phyloP scores from a whole-genome alignment of 2,329 filamentous ascomycete genomes.

The Penicillium sp. region DNA sequence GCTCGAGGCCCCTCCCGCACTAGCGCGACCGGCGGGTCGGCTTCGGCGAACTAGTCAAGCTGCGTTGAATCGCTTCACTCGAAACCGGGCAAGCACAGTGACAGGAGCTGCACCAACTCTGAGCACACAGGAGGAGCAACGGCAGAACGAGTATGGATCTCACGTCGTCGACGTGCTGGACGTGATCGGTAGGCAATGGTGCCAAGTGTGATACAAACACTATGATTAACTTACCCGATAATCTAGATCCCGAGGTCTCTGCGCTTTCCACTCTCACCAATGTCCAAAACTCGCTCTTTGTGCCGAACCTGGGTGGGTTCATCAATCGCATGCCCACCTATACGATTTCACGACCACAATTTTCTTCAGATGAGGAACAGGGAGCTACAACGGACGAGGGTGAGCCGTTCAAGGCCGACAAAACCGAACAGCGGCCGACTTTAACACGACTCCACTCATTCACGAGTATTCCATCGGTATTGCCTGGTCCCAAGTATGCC shows the following conservation, averaged over 20 bases:
- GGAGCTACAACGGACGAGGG: slow-evolving; percentile 28
- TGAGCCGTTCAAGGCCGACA: slow-evolving; percentile 24
- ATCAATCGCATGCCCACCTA: slow-evolving; percentile 79
- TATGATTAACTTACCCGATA: slow-evolving; percentile 22
- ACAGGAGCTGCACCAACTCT: slow-evolving; percentile 20
- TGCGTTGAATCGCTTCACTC: slow-evolving; percentile 30
- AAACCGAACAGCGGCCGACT: slow-evolving; percentile 27
- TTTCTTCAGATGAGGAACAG: slow-evolving; percentile 33
- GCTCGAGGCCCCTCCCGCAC: slow-evolving; percentile 13
- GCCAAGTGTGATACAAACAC: not conserved
- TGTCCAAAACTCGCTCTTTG: slow-evolving; percentile 83
- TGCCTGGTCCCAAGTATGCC: slow-evolving; percentile 72
- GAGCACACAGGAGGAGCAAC: slow-evolving; percentile 4
- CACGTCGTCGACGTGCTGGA: slow-evolving; percentile 67
- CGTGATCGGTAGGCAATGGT: slow-evolving; percentile 57
- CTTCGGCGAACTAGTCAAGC: slow-evolving; percentile 36
- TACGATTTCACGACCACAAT: slow-evolving; percentile 58
- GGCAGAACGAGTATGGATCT: slow-evolving; percentile 54
- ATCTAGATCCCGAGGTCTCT: slow-evolving; percentile 73
- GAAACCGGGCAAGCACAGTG: slow-evolving; percentile 36
- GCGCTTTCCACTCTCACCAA: slow-evolving; percentile 83
- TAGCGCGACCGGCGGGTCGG: slow-evolving; percentile 17
- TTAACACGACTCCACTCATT: slow-evolving; percentile 33
- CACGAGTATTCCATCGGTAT: slow-evolving; percentile 63
- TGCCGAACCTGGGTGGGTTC: slow-evolving; percentile 73